Conservation (phyloP, 139 green algal genomes). For the Desmodesmus armatus region DNA sequence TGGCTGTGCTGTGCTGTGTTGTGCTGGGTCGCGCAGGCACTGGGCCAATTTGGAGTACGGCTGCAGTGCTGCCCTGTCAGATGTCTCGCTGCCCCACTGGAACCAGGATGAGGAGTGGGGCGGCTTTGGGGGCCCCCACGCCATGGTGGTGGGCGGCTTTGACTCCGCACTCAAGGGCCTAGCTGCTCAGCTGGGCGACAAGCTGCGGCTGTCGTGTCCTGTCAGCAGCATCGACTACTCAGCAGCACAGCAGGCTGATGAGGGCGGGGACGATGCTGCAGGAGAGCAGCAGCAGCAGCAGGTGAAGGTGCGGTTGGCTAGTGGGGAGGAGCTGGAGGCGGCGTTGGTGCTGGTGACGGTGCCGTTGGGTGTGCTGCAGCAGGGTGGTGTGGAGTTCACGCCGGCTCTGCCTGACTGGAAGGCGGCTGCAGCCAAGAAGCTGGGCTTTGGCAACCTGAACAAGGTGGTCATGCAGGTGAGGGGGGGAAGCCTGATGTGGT, state of each 20-base stretch:
- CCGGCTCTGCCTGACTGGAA: constrained; percentile 85
- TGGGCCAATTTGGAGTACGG: constrained; percentile 93
- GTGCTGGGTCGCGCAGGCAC: no score
- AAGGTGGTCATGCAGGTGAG: constrained; percentile 76
- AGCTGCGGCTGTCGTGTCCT: constrained; percentile 10
- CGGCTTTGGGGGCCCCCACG: constrained; percentile 90
- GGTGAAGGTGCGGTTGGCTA: constrained; percentile 6
- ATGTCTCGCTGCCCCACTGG: constrained; percentile 73
- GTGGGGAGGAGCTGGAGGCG: constrained; percentile 46
- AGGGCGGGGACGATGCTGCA: neutral
- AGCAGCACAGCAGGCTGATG: constrained; percentile 8
- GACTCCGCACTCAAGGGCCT: constrained; percentile 43
- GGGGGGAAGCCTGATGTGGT: no score
- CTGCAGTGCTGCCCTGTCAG: constrained; percentile 71
- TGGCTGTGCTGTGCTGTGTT: no score
- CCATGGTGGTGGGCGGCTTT: constrained; percentile 87
- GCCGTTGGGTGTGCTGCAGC: constrained; percentile 81
- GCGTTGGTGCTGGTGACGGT: constrained; percentile 74
- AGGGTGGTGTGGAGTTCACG: constrained; percentile 70
- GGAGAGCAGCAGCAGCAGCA: neutral
- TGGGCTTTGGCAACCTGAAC: constrained; percentile 90
- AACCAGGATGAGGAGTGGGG: constrained; percentile 89
- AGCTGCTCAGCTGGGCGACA: constrained; percentile 13
- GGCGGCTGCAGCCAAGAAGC: constrained; percentile 63
- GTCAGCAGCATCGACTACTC: constrained; percentile 36